Evolutionary conservation across 2,329 filamentous ascomycete genomes (phyloP).

Genomic region (Monosporascus sp.): DNA sequence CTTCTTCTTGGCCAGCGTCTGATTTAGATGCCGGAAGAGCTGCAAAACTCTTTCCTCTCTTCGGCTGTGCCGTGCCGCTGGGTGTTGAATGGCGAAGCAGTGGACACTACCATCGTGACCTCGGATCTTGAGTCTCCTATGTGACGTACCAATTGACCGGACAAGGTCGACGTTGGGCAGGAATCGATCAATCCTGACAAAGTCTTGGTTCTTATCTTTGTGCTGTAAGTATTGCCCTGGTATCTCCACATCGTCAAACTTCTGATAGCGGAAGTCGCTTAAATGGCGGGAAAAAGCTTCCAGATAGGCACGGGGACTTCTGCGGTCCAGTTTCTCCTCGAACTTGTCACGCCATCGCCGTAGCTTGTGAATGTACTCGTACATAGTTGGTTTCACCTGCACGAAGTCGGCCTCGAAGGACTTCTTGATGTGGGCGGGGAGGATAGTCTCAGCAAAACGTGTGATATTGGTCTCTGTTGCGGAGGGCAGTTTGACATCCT

Average conservation of each 20-base stretch:
- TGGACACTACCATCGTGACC: constrained; percentile 98
- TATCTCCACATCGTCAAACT: constrained; percentile 97
- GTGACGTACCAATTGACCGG: constrained; percentile 83
- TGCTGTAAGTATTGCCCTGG: constrained; percentile 96
- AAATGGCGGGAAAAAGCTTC: constrained; percentile 86
- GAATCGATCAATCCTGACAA: constrained; percentile 95
- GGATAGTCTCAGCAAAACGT: constrained; percentile 90
- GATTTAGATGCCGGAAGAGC: constrained; percentile 96
- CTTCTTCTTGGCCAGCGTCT: constrained; percentile 85
- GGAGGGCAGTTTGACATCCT: constrained; percentile 82
- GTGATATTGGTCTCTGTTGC: constrained; percentile 96
- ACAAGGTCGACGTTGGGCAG: constrained; percentile 91
- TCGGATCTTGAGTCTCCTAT: constrained; percentile 89
- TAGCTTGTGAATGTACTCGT: constrained; percentile 96
- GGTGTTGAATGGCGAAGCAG: constrained; percentile 93
- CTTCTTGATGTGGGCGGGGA: constrained; percentile 90
- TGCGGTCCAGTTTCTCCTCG: constrained; percentile 91
- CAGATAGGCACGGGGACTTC: constrained; percentile 66
- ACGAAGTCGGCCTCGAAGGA: constrained; percentile 99
- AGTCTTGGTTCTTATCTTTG: constrained; percentile 98
- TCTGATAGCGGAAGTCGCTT: constrained; percentile 94
- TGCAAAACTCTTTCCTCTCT: constrained; percentile 94
- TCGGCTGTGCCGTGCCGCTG: constrained; percentile 84
- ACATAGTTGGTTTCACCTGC: constrained; percentile 90
- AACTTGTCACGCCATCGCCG: constrained; percentile 96